Evolutionary conservation across 192 early-diverging fungal genomes (phyloP), one percentile per base, ranked within the genome.

Genomic region (Rhizophagus sp.): DNA sequence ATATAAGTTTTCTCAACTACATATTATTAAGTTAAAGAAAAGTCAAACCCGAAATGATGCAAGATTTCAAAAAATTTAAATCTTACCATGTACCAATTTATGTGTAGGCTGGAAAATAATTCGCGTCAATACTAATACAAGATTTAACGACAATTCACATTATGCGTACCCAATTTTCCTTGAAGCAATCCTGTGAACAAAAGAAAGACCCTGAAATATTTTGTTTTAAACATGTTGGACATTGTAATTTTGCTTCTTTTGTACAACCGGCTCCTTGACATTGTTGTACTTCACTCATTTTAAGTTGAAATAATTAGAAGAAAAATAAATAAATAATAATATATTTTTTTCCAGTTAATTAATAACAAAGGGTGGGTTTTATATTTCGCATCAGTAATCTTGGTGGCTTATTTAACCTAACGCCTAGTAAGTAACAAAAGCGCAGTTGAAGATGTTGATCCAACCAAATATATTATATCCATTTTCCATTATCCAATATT

Each of bases 141-240:
- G 1, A 10, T 49, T 57, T 47, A 15, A 24, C 11, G 4, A 44
- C 17, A 8, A 19, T 64, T 41, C 27, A 75, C 12, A 63, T 25
- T 62, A 11, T 36, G 3, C n/a, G 47, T 87, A 89, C 86, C 94
- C 94, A 95, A 86, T 82, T 90, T 12, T 79, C 63, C 77, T 89
- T 91, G 85, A 96, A 96, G 74, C 94, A 95, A n/a, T 84, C 85
- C 82, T 94, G 94, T 34, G 93, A 90, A 83, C 95, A 96, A 71
- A 94, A 96, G 82, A 85, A 92, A 11, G 93, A 92, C n/a, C 84
- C 88, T 7, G 80, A 77, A 19, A 96, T 85, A 49, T 80, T 84
- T 30, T 89, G 85, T 79, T 95, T 94, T 44, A 92, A 70, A 81
- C 95, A 96, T 6, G 89, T 94, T n/a, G 95, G 95, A 82, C 95